Conservation (phyloP, 768 basidiomycete species). For the Lactifluus pinguis region DNA sequence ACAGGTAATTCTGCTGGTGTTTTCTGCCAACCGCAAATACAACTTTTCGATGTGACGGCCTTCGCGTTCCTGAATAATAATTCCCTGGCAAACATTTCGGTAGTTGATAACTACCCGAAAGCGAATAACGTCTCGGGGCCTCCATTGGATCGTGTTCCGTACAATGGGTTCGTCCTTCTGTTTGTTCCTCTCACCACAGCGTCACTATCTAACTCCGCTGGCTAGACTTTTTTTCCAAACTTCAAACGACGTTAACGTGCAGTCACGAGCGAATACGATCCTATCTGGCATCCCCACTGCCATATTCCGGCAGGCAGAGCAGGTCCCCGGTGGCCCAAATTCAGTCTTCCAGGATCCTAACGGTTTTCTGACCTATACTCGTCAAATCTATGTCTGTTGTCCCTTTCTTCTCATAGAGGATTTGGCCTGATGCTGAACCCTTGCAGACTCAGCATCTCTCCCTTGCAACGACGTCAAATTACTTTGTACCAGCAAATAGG, state of each 20-base stretch:
- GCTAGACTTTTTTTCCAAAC: conserved; percentile 15
- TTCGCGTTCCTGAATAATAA: conserved; percentile 37
- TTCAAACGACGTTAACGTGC: conserved; percentile 35
- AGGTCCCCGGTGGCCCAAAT: conserved; percentile 33
- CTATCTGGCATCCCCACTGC: conserved; percentile 49
- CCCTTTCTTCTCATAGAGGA: neutral
- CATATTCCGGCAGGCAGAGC: conserved; percentile 44
- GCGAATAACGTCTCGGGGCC: conserved; percentile 46
- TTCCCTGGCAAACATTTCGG: conserved; percentile 32
- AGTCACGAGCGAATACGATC: conserved; percentile 42
- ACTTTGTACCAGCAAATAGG: conserved; percentile 39
- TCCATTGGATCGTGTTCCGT: conserved; percentile 38
- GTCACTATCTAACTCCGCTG: neutral
- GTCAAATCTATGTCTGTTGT: conserved; percentile 37
- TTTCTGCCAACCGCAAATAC: conserved; percentile 49
- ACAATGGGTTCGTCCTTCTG: conserved; percentile 44
- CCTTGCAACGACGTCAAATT: conserved; percentile 47
- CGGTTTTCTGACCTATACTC: conserved; percentile 47
- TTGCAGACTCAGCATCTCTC: conserved; percentile 49
- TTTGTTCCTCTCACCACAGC: neutral
- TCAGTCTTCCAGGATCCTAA: conserved; percentile 39
- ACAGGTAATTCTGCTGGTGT: conserved; percentile 31
- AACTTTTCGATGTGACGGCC: conserved; percentile 35
- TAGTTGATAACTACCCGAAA: conserved; percentile 24
- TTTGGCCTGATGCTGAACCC: neutral